Evolutionary conservation across 352 stramenopile genomes (phyloP), one percentile per base, ranked within the genome.

Genomic region (Pythium sp.): DNA sequence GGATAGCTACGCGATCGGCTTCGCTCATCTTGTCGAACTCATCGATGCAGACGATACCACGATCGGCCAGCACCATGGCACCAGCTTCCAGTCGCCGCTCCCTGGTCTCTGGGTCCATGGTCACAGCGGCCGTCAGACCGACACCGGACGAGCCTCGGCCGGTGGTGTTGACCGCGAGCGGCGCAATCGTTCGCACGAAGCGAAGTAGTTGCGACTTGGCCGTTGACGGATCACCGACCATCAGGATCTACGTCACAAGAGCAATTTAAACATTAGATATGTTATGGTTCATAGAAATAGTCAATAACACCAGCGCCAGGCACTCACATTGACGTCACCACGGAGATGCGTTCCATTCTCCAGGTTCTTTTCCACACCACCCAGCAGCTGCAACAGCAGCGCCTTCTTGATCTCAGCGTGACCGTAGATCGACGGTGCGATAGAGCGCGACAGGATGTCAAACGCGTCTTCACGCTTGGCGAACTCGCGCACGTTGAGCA

Each of bases 11-110:
- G 49, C 97, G 94, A 92, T 99, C 97, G 15, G 89, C 92, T 77
- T 99, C 87, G 73, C 86, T 97, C 96, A 99, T 99, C 77, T 99
- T 99, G 72, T 99, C 97, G 60, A 99, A 99, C 75, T 99, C 98
- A 80, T 99, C 98, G 41, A 99, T 99, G 76, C 98, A 99, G 22
- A 99, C 97, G 59, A 99, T 90, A 43, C 98, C 98, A 30, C 98
- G 77, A 76, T 99, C 98, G 4, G 98, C 98, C 15, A 99, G 78
- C 9, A 99, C 98, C 97, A 99, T 99, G 6, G 98, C 98, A 64
- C 98, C 98, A 30, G 98, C 98, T 82, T 99, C 98, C 68, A 91
- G 89, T 83, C 82, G 97, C 73, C 90, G 80, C 67, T 97, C 91
- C 36, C 95, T 96, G 7, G 92, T 98, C 53, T 98, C 95, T 5